Evolutionary conservation across 1,139 yeast species (phyloP).

Genomic region (Arxiozyma slooffiae): DNA sequence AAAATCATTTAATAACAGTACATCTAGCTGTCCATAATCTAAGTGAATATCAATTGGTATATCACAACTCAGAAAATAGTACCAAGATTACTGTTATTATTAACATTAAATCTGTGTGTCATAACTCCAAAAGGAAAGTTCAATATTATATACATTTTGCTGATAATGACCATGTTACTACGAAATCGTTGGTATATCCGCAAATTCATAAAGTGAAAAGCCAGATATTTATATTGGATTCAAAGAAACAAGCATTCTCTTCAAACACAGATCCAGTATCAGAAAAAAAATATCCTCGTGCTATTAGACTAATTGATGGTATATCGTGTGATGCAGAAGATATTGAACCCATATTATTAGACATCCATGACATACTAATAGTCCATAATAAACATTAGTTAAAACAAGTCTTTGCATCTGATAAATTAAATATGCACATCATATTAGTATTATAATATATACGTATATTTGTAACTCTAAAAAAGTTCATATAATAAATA

Average conservation of each 20-base stretch:
- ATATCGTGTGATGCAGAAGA: constrained; percentile 26
- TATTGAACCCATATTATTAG: constrained; percentile 21
- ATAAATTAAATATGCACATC: background rate
- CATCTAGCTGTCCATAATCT: constrained; percentile 26
- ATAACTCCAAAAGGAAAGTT: constrained; percentile 18
- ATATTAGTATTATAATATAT: background rate
- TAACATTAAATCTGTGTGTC: constrained; percentile 23
- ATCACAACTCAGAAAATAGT: constrained; percentile 20
- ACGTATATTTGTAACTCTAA: background rate
- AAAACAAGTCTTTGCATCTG: background rate
- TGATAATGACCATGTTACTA: constrained; percentile 23
- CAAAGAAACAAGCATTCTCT: constrained; percentile 2
- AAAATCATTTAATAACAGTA: constrained; percentile 12
- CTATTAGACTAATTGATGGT: constrained; percentile 25
- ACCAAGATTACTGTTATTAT: constrained; percentile 24
- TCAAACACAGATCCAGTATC: background rate
- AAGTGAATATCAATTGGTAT: constrained; percentile 25
- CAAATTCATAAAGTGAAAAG: constrained; percentile 24
- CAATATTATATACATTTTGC: constrained; percentile 27
- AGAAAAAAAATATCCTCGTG: constrained; percentile 13
- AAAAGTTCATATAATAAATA: background rate
- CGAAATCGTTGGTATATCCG: constrained; percentile 24
- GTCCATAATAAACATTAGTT: constrained; percentile 8
- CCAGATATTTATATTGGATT: constrained; percentile 24
- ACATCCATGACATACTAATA: constrained; percentile 22